Base-by-base conservation (phyloP, 148 eudicot genomes). In the Vaccinium corymbosum region DNA sequence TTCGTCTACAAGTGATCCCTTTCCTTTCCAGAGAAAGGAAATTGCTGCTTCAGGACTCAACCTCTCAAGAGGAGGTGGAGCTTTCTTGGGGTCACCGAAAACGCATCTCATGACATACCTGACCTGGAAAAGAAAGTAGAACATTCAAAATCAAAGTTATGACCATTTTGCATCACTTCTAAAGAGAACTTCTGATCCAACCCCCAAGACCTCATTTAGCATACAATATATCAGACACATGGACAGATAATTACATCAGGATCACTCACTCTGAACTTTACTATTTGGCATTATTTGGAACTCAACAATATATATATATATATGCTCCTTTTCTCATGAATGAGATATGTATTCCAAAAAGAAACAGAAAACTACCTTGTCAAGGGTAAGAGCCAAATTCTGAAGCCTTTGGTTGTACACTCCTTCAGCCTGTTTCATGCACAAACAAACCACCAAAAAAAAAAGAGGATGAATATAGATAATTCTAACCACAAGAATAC, bases 321-420 rank as follows among this genome's bases (percentile, higher is more conserved):
- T 8, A 81, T 8, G 17, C 22, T 68, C 20, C 5, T 32, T 51
- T 52, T 19, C 9, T 14, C 25, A 72, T 29, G 15, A 81, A 49
- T 46, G 46, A n/a, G 76, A 80, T 7, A 81, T 20, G 32, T 7
- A 83, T 70, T 70, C 11, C 16, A 46, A 27, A 25, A 48, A 2
- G 25, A 46, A 13, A 50, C 32, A 46, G 29, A 13, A 2, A 83
- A 50, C 78, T 77, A 97, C 99, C 99, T 95, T 97, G 88, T 97
- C 99, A 77, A 97, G 90, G 38, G 98, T 97, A 83, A 97, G 98
- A 85, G 99, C 99, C 91, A 97, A 89, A 92, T 97, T 97, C 86
- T 94, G 98, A 85, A 97, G 94, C 90, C 99, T 88, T 89, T 95
- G 98, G 80, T 92, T 94, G 91, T 90, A 97, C 42, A 97, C 99